Evolutionary conservation across 1,284 basidiomycete species (phyloP).

Genomic region (Termitomyces sp.): DNA sequence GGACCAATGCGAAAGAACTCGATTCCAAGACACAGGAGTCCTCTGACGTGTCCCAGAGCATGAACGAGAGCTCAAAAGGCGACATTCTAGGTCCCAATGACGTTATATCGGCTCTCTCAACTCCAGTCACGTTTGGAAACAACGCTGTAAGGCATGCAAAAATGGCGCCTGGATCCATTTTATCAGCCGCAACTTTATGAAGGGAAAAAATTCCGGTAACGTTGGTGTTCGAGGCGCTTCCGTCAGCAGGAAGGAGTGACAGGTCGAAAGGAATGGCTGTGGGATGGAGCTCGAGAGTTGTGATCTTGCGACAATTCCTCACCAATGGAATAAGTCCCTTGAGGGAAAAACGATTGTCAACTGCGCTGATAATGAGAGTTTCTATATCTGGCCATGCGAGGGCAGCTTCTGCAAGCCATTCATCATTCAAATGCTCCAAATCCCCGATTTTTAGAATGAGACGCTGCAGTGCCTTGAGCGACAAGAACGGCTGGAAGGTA

Average conservation of each 20-base stretch:
- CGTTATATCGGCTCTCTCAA: neutral
- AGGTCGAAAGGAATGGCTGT: neutral
- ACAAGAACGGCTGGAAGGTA: neutral
- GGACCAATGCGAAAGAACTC: neutral
- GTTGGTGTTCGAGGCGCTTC: neutral
- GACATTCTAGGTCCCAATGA: neutral
- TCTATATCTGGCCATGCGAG: neutral
- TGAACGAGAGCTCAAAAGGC: neutral
- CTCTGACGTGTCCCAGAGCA: neutral
- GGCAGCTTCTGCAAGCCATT: slow-evolving; percentile 1
- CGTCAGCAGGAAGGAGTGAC: neutral
- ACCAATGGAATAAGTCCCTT: slow-evolving; percentile 52
- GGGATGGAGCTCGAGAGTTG: neutral
- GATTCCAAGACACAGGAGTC: neutral
- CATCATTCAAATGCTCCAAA: neutral
- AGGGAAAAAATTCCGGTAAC: neutral
- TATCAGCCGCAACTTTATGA: neutral
- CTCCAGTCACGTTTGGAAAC: neutral
- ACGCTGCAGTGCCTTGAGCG: neutral
- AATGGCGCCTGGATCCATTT: neutral
- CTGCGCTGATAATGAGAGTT: neutral
- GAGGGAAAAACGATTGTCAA: neutral
- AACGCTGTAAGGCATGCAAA: neutral
- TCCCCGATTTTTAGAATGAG: neutral
- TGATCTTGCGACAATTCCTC: slow-evolving; percentile 82